phyloP scores from a whole-genome alignment of 2,329 filamentous ascomycete species.

The Cladosporium oxysporum region DNA sequence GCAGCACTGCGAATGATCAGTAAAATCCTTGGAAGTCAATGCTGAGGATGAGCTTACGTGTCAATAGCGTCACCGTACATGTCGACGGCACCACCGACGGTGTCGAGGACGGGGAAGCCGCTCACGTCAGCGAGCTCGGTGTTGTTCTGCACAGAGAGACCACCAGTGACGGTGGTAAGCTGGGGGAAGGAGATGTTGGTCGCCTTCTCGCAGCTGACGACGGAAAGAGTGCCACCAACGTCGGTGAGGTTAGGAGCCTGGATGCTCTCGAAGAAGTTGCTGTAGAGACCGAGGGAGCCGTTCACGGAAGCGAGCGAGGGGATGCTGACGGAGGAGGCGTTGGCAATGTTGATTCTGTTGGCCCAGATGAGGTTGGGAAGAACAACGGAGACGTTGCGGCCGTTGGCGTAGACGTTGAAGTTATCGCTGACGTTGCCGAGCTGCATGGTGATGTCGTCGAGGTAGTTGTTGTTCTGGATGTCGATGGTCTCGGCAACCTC shows the following conservation, averaged over 20 bases:
- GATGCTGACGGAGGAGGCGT: slow-evolving; percentile 71
- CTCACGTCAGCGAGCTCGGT: slow-evolving; percentile 66
- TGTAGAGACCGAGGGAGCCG: slow-evolving; percentile 80
- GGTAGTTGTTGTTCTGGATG: slow-evolving; percentile 87
- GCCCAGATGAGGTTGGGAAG: slow-evolving; percentile 79
- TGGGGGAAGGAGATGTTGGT: slow-evolving; percentile 74
- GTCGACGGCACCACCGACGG: slow-evolving; percentile 77
- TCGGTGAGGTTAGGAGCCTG: slow-evolving; percentile 69
- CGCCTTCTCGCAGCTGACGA: slow-evolving; percentile 58
- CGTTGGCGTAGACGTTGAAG: slow-evolving; percentile 79
- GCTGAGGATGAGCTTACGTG: slow-evolving; percentile 56
- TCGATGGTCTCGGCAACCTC: slow-evolving; percentile 69
- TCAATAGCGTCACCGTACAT: slow-evolving; percentile 80
- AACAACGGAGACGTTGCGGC: slow-evolving; percentile 66
- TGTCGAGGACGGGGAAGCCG: slow-evolving; percentile 68
- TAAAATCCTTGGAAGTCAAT: not conserved
- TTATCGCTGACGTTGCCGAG: slow-evolving; percentile 72
- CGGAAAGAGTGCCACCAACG: slow-evolving; percentile 60
- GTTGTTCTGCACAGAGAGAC: slow-evolving; percentile 89
- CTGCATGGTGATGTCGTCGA: slow-evolving; percentile 74
- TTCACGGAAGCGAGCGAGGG: slow-evolving; percentile 73
- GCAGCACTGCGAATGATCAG: slow-evolving; percentile 60
- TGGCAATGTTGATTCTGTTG: slow-evolving; percentile 78
- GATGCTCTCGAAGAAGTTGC: slow-evolving; percentile 68
- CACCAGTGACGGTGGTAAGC: slow-evolving; percentile 71